Evolutionary conservation across 179 eudicot genomes (phyloP).

Genomic region (Drosera spatulata): DNA sequence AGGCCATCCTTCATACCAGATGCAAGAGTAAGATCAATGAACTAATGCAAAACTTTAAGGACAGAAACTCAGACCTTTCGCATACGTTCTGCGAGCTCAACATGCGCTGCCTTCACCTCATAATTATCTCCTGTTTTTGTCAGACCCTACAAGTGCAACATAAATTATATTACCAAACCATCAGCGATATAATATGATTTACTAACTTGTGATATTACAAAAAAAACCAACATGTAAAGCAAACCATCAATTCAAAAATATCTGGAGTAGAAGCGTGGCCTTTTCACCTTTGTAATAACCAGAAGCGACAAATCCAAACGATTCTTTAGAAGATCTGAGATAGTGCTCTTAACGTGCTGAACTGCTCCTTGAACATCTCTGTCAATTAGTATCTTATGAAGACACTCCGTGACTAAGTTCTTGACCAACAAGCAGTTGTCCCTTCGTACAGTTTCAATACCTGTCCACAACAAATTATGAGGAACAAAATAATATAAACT

Average conservation of each 20-base stretch:
- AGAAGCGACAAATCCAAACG: conserved; percentile 93
- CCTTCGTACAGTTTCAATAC: conserved; percentile 98
- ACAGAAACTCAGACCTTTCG: conserved; percentile 57
- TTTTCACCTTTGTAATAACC: conserved; percentile 88
- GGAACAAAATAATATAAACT: background rate
- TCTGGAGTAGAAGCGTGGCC: background rate
- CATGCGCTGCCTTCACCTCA: conserved; percentile 98
- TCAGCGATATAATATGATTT: background rate
- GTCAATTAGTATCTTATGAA: conserved; percentile 87
- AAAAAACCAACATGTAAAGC: background rate
- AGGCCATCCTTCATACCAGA: no score
- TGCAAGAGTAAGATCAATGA: background rate
- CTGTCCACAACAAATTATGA: conserved; percentile 24
- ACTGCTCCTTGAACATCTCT: conserved; percentile 91
- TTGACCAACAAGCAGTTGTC: conserved; percentile 95
- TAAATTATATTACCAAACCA: conserved; percentile 7
- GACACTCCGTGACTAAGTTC: conserved; percentile 87
- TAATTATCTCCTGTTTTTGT: conserved; percentile 94
- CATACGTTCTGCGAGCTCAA: conserved; percentile 99
- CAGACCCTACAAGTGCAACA: conserved; percentile 48
- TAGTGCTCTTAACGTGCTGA: conserved; percentile 85
- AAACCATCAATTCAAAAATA: conserved; percentile 1
- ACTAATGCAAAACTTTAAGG: background rate
- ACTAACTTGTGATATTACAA: conserved; percentile 2
- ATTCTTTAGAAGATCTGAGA: conserved; percentile 94